Evolutionary conservation across 208 protist genomes (phyloP), one percentile per base, ranked within the genome.

Genomic region (Crithidia acanthocephali): DNA sequence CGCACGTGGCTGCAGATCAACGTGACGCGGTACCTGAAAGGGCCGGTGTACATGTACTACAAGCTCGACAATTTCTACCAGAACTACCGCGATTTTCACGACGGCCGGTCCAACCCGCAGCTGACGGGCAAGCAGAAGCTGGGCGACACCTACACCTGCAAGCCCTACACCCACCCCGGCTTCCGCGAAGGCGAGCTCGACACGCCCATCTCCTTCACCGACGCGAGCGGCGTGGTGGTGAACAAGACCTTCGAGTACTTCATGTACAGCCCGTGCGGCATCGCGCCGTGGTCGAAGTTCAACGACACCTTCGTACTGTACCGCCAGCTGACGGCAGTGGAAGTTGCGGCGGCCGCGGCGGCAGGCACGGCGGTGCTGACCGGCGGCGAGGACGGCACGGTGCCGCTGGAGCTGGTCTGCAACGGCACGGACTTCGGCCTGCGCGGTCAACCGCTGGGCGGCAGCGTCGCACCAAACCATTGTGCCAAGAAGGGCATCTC

Each of bases 31-130:
- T 74, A 63, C 51, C 90, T 99, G 66, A 67, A 92, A 47, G 72
- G 84, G 22, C 97, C 98, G 16, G 90, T 99, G 35, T 99, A 98
- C 79, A 75, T 99, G 67, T 99, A 99, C 76, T 99, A 99, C 80
- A 90, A 91, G 76, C 72, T 99, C 0, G 79, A 83, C 22, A 98
- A 99, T 69, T 99, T 98, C 68, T 99, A 98, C 81, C 98, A 99
- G 74, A 99, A 99, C 77, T 92, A 98, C 79, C 81, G 98, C 40
- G 77, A 88, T 51, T 99, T 99, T 81, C 90, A 92, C 70, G 63
- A 87, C 33, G 84, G 88, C 33, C 75, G 85, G 28, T 83, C 68
- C 33, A 79, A 69, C 40, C 35, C 66, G 68, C 90, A 96, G 83
- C 69, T 98, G 28, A 61, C 42, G 20, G 94, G 92, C 13, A 78